Evolutionary conservation across 306 rosid species (phyloP).

Genomic region (Cicer chorassanicum): DNA sequence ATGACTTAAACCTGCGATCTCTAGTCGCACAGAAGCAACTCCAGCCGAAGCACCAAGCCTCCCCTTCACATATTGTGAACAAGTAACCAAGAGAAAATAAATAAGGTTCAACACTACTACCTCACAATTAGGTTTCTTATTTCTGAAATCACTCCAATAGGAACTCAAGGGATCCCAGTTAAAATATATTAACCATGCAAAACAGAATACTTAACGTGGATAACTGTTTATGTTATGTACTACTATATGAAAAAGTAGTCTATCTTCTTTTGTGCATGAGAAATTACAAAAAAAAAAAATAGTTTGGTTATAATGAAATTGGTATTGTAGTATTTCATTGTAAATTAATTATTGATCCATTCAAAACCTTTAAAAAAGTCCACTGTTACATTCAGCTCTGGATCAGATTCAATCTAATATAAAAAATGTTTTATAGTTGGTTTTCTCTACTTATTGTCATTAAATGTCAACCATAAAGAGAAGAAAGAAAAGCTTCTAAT

Average conservation of each 20-base stretch:
- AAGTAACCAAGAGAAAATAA: not conserved
- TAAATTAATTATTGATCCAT: not conserved
- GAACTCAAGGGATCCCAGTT: slow-evolving; percentile 6
- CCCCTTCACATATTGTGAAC: slow-evolving; percentile 9
- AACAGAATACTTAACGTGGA: slow-evolving; percentile 14
- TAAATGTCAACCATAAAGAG: slow-evolving; percentile 26
- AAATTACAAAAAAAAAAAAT: slow-evolving; percentile 16
- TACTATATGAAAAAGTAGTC: slow-evolving; percentile 14
- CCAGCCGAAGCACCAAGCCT: not conserved
- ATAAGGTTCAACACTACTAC: slow-evolving; percentile 8
- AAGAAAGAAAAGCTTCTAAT: slow-evolving; percentile 42
- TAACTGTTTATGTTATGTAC: not conserved
- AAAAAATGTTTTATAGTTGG: slow-evolving; percentile 8
- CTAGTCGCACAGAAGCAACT: not conserved
- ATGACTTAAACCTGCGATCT: not conserved
- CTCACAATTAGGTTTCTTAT: slow-evolving; percentile 26
- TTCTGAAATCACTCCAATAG: slow-evolving; percentile 18
- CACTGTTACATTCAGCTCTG: slow-evolving; percentile 32
- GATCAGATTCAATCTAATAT: slow-evolving; percentile 27
- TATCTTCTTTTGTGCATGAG: slow-evolving; percentile 21
- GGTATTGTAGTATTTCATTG: slow-evolving; percentile 7
- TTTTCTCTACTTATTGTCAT: slow-evolving; percentile 22
- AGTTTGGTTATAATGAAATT: slow-evolving; percentile 15
- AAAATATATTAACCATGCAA: slow-evolving; percentile 18
- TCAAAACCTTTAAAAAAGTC: not conserved